These are phyloP conservation scores for Arabidopsis thaliana DNA, from an alignment of 345 rosid species.

Conservation along the genomic window TAIR10.1 NC_003070.9:17752501-17753000, in stretches of 20 bases:
- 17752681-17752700: slow-evolving; percentile 60
- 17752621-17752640: slow-evolving; percentile 29
- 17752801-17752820: slow-evolving; percentile 92
- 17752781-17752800: slow-evolving; percentile 82
- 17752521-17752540: slow-evolving; percentile 84
- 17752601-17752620: slow-evolving; percentile 33
- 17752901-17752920: slow-evolving; percentile 72
- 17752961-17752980: slow-evolving; percentile 98
- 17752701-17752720: slow-evolving; percentile 99
- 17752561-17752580: slow-evolving; percentile 94
- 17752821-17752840: slow-evolving; percentile 67
- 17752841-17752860: slow-evolving; percentile 88
- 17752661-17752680: slow-evolving; percentile 18
- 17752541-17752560: slow-evolving; percentile 90
- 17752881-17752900: slow-evolving; percentile 79
- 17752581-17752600: slow-evolving; percentile 41
- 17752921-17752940: slow-evolving; percentile 82
- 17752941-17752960: slow-evolving; percentile 85
- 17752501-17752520: slow-evolving; percentile 93
- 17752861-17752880: slow-evolving; percentile 78
- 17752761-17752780: slow-evolving; percentile 79
- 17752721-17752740: slow-evolving; percentile 89
- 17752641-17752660: slow-evolving; percentile 6
- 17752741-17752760: slow-evolving; percentile 75
- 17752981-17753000: slow-evolving; percentile 66